These are phyloP conservation scores for Pochonia chlamydosporia DNA, from an alignment of 2,329 filamentous ascomycete genomes.

Conservation along the genomic window DNA sequence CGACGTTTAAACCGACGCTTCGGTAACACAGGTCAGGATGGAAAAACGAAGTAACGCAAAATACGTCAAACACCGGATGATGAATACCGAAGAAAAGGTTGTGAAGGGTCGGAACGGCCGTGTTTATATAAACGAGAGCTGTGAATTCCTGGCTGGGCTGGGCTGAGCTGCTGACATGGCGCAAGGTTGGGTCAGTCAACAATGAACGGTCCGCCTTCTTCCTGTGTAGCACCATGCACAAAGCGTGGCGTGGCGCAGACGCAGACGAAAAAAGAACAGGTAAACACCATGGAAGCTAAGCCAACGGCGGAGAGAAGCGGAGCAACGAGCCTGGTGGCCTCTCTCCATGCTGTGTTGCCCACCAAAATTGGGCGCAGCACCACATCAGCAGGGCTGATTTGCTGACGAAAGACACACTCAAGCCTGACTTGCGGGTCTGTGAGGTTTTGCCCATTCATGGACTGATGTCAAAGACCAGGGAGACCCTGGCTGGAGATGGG, in stretches of 20 bases:
- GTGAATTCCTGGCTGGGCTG: background rate
- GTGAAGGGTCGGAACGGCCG: background rate
- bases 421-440: background rate
- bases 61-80: background rate
- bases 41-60: background rate
- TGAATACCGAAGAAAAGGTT: background rate
- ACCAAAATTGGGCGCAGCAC: background rate
- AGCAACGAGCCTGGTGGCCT: background rate
- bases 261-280: background rate
- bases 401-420: background rate
- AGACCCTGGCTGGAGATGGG: too few species aligned
- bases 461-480: background rate
- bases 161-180: background rate
- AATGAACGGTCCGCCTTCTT: background rate
- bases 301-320: background rate
- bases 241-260: conserved; percentile 10
- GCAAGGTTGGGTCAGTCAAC: background rate
- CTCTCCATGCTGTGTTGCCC: background rate
- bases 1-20: too few species aligned
- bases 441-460: background rate
- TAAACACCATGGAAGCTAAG: too few species aligned
- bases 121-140: background rate
- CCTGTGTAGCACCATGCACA: background rate
- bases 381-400: background rate
- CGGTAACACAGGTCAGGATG: too few species aligned